Evolutionary conservation across 2,329 filamentous ascomycete species (phyloP), one percentile per base, ranked within the genome.

Genomic region (Pseudogymnoascus sp.): DNA sequence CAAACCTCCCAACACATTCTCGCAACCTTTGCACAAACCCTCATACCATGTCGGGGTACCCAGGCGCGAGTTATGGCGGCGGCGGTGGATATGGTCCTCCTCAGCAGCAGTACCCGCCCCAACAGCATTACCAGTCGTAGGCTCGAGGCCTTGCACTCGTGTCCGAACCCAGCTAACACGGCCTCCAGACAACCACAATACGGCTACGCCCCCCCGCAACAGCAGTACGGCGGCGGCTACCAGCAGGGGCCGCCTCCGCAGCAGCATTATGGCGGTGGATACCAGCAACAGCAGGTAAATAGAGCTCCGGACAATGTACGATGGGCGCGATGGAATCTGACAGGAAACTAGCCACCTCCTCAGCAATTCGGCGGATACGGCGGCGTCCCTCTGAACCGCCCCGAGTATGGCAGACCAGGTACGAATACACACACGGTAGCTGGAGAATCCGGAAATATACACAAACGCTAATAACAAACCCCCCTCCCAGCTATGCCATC

Each of bases 31-130:
- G 44, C 44, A 53, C 24, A 6, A 10, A n/a, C 1, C n/a, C 24
- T 63, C 19, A 88, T 2, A 53, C 44, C 63, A 88, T 88, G 86
- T 86, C 86, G 68, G 85, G 83, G 71, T 88, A 86, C 73, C 83
- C 83, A 67, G 80, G 80, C 65, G 74, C 78, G 65, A 76, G 77
- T 59, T 85, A 86, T 47, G 76, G 79, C 64, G 77, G 77, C 72
- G 80, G 80, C 66, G 76, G 77, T 72, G 80, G 76, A 65, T 72
- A 70, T 65, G 68, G 64, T 59, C 72, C 68, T 61, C 74, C 74
- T 62, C 78, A 81, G 67, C 78, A 79, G 71, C 80, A 80, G 66
- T 73, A 73, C 68, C 67, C 69, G 50, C 68, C 70, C 65, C 74
- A 75, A 67, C 74, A 73, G 65, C 73, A 75, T 68, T 81, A 81